Conservation (phyloP, 106 monocot species). For the Acorus calamus region DNA sequence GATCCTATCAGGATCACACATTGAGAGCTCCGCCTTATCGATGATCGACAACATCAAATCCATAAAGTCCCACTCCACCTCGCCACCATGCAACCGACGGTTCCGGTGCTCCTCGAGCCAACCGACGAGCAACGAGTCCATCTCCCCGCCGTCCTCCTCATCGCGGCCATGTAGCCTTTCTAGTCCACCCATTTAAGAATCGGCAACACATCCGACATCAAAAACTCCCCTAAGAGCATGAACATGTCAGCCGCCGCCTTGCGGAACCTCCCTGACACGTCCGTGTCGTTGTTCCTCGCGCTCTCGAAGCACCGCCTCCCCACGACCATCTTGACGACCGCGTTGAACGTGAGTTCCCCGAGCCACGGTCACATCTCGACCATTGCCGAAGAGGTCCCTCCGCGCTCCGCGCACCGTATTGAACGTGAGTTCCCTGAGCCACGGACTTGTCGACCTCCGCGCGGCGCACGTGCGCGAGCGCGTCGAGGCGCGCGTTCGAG, state of each 20-base stretch:
- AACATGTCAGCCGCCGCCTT: slow-evolving; percentile 10
- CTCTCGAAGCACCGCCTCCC: slow-evolving; percentile 22
- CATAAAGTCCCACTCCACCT: slow-evolving; percentile 15
- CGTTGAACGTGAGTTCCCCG: slow-evolving; percentile 22
- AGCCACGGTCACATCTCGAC: slow-evolving; percentile 25
- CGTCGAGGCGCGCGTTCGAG: too few species aligned
- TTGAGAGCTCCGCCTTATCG: too few species aligned
- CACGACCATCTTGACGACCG: slow-evolving; percentile 17
- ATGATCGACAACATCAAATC: too few species aligned
- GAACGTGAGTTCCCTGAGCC: too few species aligned
- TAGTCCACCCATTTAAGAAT: slow-evolving; percentile 19
- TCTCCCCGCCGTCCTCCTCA: slow-evolving; percentile 14
- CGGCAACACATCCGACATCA: slow-evolving; percentile 26
- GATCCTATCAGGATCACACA: too few species aligned
- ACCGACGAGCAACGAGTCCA: slow-evolving; percentile 8
- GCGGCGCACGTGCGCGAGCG: too few species aligned
- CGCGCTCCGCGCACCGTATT: background rate
- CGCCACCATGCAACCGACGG: background rate
- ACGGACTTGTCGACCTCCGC: too few species aligned
- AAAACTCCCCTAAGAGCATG: slow-evolving; percentile 5
- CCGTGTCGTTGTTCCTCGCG: slow-evolving; percentile 1
- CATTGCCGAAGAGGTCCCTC: background rate
- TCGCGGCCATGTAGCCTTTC: slow-evolving; percentile 17
- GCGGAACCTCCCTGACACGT: slow-evolving; percentile 24
- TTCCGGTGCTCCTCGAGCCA: slow-evolving; percentile 25